These are phyloP conservation scores for Annona squamosa DNA, from an alignment of 164 flowering plant species.

Conservation along the genomic window DNA sequence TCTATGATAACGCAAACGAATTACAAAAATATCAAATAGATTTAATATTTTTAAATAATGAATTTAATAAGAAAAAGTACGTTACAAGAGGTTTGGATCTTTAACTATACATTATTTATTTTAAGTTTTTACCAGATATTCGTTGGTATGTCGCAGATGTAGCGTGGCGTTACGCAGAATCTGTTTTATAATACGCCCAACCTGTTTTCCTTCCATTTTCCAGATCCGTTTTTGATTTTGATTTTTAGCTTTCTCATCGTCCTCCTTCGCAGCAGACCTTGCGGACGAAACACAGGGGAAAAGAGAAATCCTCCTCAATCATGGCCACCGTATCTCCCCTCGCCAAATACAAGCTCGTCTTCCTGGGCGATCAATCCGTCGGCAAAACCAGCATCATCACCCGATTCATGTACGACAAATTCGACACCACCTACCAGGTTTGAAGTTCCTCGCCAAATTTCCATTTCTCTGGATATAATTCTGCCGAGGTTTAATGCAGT, in stretches of 20 bases:
- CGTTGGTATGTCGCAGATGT: no score
- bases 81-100: no score
- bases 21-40: no score
- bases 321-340: constrained; percentile 76
- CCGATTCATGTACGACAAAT: constrained; percentile 83
- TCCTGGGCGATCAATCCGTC: constrained; percentile 78
- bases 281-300: background rate
- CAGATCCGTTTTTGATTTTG: background rate
- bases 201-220: background rate
- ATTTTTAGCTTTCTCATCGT: background rate
- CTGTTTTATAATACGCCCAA: background rate
- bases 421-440: constrained; percentile 80
- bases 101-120: no score
- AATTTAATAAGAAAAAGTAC: no score
- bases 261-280: background rate
- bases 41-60: no score
- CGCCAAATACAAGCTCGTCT: constrained; percentile 73
- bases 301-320: background rate
- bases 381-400: constrained; percentile 86
- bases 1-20: no score
- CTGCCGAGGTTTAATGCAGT: background rate
- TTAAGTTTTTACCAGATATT: no score
- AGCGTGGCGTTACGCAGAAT: no score
- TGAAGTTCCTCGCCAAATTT: background rate
- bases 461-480: background rate